Evolutionary conservation across 352 stramenopile species (phyloP).

Genomic region (Phytophthora crassamura): DNA sequence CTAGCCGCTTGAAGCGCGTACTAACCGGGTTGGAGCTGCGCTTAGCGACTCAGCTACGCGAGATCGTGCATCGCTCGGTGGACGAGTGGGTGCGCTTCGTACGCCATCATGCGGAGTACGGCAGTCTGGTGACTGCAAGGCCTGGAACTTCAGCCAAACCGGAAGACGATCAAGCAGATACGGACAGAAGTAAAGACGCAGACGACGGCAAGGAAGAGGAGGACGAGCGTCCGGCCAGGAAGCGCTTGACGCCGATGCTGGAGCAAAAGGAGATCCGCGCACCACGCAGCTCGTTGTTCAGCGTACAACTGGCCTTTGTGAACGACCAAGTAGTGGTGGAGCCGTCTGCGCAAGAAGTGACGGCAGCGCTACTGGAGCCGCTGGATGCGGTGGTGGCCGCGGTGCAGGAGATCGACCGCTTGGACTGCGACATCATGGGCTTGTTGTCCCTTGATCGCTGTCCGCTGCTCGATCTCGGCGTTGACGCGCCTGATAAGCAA

Average conservation of each 20-base stretch:
- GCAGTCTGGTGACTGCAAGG: background rate
- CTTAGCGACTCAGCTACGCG: slow-evolving; percentile 85
- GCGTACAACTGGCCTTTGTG: slow-evolving; percentile 74
- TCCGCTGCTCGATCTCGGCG: slow-evolving; percentile 63
- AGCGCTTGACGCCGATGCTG: slow-evolving; percentile 5
- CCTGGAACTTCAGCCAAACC: background rate
- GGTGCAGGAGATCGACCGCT: slow-evolving; percentile 81
- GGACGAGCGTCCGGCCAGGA: slow-evolving; percentile 13
- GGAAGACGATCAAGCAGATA: slow-evolving; percentile 5
- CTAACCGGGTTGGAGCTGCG: slow-evolving; percentile 88
- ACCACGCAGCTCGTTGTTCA: slow-evolving; percentile 79
- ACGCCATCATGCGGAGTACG: slow-evolving; percentile 22
- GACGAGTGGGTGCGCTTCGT: slow-evolving; percentile 73
- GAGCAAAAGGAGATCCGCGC: slow-evolving; percentile 44
- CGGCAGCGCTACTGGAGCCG: slow-evolving; percentile 72
- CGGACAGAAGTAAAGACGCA: slow-evolving; percentile 1
- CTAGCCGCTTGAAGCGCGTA: slow-evolving; percentile 71
- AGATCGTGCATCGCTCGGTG: slow-evolving; percentile 66
- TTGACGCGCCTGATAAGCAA: slow-evolving; percentile 17
- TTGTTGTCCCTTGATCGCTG: slow-evolving; percentile 77
- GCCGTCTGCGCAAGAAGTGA: slow-evolving; percentile 76
- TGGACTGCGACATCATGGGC: slow-evolving; percentile 93
- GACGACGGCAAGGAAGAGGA: slow-evolving; percentile 4
- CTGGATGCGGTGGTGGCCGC: slow-evolving; percentile 80
- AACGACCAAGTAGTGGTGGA: slow-evolving; percentile 61